These are phyloP conservation scores for Penicillium pulvis DNA, from an alignment of 495 filamentous ascomycete genomes.

Conservation along the genomic window DNA sequence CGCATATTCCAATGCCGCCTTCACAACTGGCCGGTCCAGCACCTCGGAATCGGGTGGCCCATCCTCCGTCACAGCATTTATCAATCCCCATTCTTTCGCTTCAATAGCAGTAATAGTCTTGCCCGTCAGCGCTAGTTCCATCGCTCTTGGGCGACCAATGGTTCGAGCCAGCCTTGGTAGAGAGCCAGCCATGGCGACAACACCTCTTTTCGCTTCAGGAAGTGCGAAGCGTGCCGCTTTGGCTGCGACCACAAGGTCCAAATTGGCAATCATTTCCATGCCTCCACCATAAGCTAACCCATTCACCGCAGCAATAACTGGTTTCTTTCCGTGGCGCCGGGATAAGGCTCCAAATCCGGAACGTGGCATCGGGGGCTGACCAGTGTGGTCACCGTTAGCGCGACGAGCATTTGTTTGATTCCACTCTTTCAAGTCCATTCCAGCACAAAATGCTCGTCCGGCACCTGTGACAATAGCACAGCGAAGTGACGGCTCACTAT, in stretches of 20 bases:
- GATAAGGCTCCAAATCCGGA: slow-evolving; percentile 22
- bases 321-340: slow-evolving; percentile 46
- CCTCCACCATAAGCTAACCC: slow-evolving; percentile 69
- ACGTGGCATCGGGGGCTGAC: slow-evolving; percentile 19
- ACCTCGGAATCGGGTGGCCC: slow-evolving; percentile 29
- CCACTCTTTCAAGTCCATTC: slow-evolving; percentile 39
- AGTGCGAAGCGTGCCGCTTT: slow-evolving; percentile 55
- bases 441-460: slow-evolving; percentile 47
- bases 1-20: slow-evolving; percentile 52
- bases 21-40: slow-evolving; percentile 25
- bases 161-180: slow-evolving; percentile 64
- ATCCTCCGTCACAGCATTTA: slow-evolving; percentile 57
- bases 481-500: slow-evolving; percentile 46
- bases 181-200: slow-evolving; percentile 66
- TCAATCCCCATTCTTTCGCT: slow-evolving; percentile 63
- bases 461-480: slow-evolving; percentile 51
- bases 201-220: slow-evolving; percentile 65
- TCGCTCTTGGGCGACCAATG: slow-evolving; percentile 62
- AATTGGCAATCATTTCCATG: slow-evolving; percentile 64
- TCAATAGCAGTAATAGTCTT: slow-evolving; percentile 52
- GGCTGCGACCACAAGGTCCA: slow-evolving; percentile 64
- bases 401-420: slow-evolving; percentile 17
- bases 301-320: slow-evolving; percentile 67
- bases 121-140: slow-evolving; percentile 67
- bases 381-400: slow-evolving; percentile 11